Evolutionary conservation across 2,329 filamentous ascomycete genomes (phyloP).

Genomic region (Nakataea oryzae): DNA sequence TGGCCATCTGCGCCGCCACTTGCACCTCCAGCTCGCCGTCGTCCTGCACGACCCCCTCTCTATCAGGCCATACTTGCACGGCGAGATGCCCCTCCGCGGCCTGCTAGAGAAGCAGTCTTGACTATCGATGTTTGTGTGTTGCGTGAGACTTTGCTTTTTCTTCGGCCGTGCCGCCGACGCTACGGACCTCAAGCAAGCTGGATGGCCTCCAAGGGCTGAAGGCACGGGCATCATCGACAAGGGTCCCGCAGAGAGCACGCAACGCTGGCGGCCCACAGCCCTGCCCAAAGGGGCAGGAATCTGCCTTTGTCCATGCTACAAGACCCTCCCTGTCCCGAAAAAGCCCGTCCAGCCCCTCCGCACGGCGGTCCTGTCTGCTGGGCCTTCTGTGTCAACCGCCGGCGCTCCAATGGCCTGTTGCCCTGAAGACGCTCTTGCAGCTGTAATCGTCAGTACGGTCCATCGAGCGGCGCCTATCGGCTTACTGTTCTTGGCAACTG

Average conservation of each 20-base stretch:
- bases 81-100: too few species aligned
- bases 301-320: too few species aligned
- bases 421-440: not conserved
- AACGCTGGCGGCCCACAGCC: too few species aligned
- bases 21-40: not conserved
- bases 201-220: not conserved
- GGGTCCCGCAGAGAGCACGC: too few species aligned
- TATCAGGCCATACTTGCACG: not conserved
- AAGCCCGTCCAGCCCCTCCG: too few species aligned
- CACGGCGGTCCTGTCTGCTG: too few species aligned
- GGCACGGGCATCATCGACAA: not conserved
- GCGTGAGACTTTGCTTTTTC: too few species aligned
- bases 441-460: not conserved
- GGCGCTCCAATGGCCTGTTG: not conserved
- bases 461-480: not conserved
- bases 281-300: not conserved
- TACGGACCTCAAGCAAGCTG: not conserved
- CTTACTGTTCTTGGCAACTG: not conserved
- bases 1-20: not conserved
- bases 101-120: not conserved
- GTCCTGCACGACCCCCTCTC: too few species aligned
- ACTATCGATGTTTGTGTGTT: not conserved
- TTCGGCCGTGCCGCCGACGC: too few species aligned
- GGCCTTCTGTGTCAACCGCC: not conserved
- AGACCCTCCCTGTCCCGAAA: too few species aligned